Evolutionary conservation across 495 filamentous ascomycete genomes (phyloP).

Genomic region (Bathelium albidoporum): DNA sequence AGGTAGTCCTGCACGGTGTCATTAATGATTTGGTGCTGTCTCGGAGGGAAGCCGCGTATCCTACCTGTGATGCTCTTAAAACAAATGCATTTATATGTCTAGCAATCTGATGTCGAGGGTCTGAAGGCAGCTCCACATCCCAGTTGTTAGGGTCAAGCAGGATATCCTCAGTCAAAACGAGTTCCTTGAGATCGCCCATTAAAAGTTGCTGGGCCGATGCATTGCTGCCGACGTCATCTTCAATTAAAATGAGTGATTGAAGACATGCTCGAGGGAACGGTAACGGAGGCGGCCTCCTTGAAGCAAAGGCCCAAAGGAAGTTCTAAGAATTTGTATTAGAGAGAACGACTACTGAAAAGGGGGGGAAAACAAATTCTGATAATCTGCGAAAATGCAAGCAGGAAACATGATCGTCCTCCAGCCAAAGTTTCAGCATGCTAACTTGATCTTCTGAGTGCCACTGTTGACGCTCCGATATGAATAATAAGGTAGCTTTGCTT

Average conservation of each 20-base stretch:
- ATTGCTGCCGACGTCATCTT: conserved; percentile 46
- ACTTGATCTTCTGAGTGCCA: too few relatives aligned
- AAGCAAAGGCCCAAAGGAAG: conserved; percentile 60
- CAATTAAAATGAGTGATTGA: conserved; percentile 64
- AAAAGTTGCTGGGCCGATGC: conserved; percentile 63
- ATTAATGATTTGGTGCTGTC: not conserved
- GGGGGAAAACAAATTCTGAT: not conserved
- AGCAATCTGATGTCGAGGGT: conserved; percentile 67
- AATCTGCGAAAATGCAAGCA: too few relatives aligned
- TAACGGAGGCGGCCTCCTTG: conserved; percentile 69
- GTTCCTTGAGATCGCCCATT: conserved; percentile 65
- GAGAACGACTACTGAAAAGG: not conserved
- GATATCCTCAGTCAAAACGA: conserved; percentile 60
- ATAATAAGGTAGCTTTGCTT: conserved; percentile 55
- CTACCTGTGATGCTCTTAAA: conserved; percentile 53
- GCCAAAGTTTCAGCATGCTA: too few relatives aligned
- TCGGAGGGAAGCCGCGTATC: not conserved
- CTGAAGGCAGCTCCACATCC: conserved; percentile 58
- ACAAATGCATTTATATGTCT: conserved; percentile 72
- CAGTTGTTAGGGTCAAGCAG: conserved; percentile 65
- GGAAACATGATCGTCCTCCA: too few relatives aligned
- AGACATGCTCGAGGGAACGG: conserved; percentile 76
- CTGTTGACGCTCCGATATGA: too few relatives aligned
- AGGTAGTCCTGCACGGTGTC: conserved; percentile 51
- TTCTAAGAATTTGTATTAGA: conserved; percentile 35